Percentiles rank a stretch among this genome's conserved stretches.
Evolutionary conservation across 257 asterid species (phyloP).

Genomic region (Penstemon barbatus): DNA sequence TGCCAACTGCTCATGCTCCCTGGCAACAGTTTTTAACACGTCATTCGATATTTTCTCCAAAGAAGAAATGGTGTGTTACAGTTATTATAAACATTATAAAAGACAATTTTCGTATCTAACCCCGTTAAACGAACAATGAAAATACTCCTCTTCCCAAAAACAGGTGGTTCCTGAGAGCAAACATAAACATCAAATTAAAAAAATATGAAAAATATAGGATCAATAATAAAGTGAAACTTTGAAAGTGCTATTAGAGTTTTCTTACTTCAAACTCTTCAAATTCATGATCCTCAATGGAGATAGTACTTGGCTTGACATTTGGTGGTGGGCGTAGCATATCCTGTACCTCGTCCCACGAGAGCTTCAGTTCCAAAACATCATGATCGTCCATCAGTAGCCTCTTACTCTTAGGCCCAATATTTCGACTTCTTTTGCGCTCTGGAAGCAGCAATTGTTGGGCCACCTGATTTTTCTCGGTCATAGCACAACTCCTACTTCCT

Average conservation of each 20-base stretch:
- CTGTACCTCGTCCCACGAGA: conserved; percentile 94
- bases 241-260: conserved; percentile 12
- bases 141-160: conserved; percentile 76
- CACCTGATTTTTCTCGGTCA: conserved; percentile 46
- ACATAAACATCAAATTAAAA: conserved; percentile 27
- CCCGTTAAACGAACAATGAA: conserved; percentile 72
- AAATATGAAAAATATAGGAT: conserved; percentile 19
- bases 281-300: conserved; percentile 70
- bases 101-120: conserved; percentile 48
- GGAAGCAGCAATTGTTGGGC: conserved; percentile 45
- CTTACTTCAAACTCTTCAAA: conserved; percentile 92
- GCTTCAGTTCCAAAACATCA: conserved; percentile 81
- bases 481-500: conserved; percentile 55
- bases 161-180: conserved; percentile 82
- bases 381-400: conserved; percentile 71
- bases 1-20: conserved; percentile 95
- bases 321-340: conserved; percentile 86
- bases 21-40: conserved; percentile 30
- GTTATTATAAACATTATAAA: neutral
- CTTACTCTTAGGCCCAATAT: conserved; percentile 84
- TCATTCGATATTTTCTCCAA: conserved; percentile 8
- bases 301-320: conserved; percentile 59
- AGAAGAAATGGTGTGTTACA: neutral
- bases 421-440: conserved; percentile 80
- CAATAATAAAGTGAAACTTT: conserved; percentile 4